Evolutionary conservation across 2,329 filamentous ascomycete species (phyloP).

Genomic region (Calonectria henricotiae): DNA sequence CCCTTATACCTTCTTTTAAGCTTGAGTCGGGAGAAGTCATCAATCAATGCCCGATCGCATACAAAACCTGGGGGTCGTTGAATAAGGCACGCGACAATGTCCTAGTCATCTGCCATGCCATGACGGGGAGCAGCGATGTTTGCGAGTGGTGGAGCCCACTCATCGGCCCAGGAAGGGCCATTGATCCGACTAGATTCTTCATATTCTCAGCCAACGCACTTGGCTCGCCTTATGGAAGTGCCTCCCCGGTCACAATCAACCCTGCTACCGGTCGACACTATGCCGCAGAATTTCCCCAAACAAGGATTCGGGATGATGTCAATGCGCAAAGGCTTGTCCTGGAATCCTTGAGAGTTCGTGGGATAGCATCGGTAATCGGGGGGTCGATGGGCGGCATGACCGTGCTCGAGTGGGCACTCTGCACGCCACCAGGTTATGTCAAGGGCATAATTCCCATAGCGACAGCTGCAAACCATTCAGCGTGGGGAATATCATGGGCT

Average conservation of each 20-base stretch:
- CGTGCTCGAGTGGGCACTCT: constrained; percentile 25
- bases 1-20: constrained; percentile 14
- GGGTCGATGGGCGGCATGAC: constrained; percentile 36
- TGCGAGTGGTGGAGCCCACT: constrained; percentile 33
- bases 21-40: constrained; percentile 19
- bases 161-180: constrained; percentile 31
- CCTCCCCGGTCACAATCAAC: constrained; percentile 26
- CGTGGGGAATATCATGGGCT: constrained; percentile 34
- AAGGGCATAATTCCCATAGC: constrained; percentile 30
- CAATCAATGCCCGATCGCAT: constrained; percentile 26
- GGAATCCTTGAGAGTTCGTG: constrained; percentile 14
- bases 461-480: constrained; percentile 22
- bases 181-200: constrained; percentile 28
- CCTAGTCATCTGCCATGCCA: constrained; percentile 34
- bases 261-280: constrained; percentile 16
- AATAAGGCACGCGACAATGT: constrained; percentile 3
- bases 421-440: constrained; percentile 6
- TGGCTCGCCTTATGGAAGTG: constrained; percentile 29
- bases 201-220: constrained; percentile 27
- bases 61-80: constrained; percentile 28
- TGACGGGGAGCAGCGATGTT: constrained; percentile 30
- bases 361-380: constrained; percentile 25
- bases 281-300: constrained; percentile 24
- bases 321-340: constrained; percentile 9
- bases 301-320: constrained; percentile 30